These are phyloP conservation scores for Wickerhamiella sorbophila DNA, from an alignment of 805 yeast genomes.

Conservation along the genomic window DNA sequence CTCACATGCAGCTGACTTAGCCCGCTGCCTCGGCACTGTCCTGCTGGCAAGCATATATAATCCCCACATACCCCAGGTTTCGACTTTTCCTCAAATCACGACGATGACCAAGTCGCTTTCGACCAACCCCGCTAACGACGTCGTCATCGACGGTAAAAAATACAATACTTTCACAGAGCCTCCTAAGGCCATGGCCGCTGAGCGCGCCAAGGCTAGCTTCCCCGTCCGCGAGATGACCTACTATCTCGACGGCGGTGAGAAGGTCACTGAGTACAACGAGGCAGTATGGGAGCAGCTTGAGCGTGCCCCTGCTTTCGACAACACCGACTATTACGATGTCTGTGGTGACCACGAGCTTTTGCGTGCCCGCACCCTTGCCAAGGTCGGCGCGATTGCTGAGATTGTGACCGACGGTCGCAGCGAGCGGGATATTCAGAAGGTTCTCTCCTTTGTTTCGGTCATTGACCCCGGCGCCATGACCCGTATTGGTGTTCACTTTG, in stretches of 20 bases:
- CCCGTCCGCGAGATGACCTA: conserved; percentile 27
- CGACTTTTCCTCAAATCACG: not conserved
- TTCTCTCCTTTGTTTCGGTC: conserved; percentile 20
- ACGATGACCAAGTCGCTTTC: not conserved
- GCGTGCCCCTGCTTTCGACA: conserved; percentile 37
- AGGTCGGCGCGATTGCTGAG: conserved; percentile 17
- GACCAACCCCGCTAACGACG: conserved; percentile 8
- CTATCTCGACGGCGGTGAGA: conserved; percentile 30
- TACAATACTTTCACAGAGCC: conserved; percentile 25
- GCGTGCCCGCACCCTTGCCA: conserved; percentile 24
- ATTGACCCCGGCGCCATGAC: conserved; percentile 68
- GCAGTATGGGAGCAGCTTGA: conserved; percentile 32
- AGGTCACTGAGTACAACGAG: conserved; percentile 28
- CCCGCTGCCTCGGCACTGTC: not conserved
- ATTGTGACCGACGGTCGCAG: conserved; percentile 16
- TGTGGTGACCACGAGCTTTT: conserved; percentile 25
- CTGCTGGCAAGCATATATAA: not conserved
- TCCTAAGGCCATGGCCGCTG: conserved; percentile 25
- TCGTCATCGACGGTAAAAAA: conserved; percentile 14
- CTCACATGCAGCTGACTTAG: conserved; percentile 3
- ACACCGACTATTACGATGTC: conserved; percentile 33
- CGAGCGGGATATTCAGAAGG: conserved; percentile 19
- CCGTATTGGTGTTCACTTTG: conserved; percentile 77
- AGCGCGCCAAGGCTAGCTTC: conserved; percentile 28
- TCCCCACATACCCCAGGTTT: not conserved